These are phyloP conservation scores for Fragaria ananassa DNA, from an alignment of 306 rosid genomes.

Conservation along the genomic window DNA sequence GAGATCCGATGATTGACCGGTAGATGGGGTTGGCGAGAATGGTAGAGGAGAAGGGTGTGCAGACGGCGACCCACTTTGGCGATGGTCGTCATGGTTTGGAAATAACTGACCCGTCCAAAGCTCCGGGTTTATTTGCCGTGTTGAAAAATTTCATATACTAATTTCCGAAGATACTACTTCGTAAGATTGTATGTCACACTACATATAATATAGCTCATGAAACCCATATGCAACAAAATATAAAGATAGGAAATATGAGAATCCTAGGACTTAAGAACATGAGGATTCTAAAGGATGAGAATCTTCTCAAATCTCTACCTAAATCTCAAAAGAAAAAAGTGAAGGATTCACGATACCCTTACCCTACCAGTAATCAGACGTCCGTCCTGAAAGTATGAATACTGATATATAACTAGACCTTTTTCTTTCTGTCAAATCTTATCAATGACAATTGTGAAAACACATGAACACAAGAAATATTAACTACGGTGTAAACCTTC, in stretches of 20 bases:
- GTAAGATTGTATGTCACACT: neutral
- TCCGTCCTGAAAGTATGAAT: too few relatives aligned
- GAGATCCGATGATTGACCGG: conserved; percentile 40
- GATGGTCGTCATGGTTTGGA: conserved; percentile 38
- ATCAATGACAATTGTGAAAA: too few relatives aligned
- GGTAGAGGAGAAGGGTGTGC: conserved; percentile 26
- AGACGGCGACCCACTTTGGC: conserved; percentile 8
- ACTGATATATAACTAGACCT: too few relatives aligned
- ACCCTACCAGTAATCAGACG: too few relatives aligned
- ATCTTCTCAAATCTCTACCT: too few relatives aligned
- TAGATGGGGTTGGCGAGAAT: conserved; percentile 23
- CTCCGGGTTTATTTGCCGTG: conserved; percentile 11
- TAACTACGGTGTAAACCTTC: too few relatives aligned
- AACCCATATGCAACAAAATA: neutral
- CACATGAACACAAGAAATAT: too few relatives aligned
- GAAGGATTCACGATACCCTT: too few relatives aligned
- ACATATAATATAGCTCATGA: neutral
- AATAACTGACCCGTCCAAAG: conserved; percentile 12
- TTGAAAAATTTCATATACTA: conserved; percentile 17
- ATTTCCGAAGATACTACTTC: neutral
- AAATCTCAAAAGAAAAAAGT: too few relatives aligned
- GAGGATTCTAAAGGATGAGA: neutral
- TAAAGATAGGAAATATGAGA: neutral
- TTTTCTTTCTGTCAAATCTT: too few relatives aligned
- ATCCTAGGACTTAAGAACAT: too few relatives aligned